These are phyloP conservation scores for Thermochaetoides dissita DNA, from an alignment of 2,329 filamentous ascomycete species.

Conservation along the genomic window DNA sequence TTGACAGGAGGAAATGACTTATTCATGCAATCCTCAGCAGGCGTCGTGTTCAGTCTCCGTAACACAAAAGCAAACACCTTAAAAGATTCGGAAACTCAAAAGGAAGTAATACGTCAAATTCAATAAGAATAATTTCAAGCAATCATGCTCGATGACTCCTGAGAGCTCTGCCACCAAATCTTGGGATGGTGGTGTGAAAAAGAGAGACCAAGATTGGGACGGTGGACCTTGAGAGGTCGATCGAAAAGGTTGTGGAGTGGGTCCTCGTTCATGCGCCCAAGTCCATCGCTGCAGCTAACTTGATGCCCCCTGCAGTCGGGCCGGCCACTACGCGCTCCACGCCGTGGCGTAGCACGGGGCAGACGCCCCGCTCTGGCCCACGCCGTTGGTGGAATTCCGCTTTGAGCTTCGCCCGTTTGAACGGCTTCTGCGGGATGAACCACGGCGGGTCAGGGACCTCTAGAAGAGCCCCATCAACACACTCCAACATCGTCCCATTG, in stretches of 20 bases:
- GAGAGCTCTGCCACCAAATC: no score
- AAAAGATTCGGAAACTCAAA: no score
- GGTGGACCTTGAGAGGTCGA: no score
- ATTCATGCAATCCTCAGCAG: no score
- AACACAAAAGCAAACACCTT: no score
- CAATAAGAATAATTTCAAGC: no score
- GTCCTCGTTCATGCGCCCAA: neutral
- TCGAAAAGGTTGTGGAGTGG: neutral
- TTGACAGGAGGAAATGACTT: no score
- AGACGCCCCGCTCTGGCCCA: neutral
- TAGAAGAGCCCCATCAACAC: neutral
- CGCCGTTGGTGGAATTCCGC: constrained; percentile 1
- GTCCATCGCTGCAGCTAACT: constrained; percentile 3
- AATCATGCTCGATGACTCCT: no score
- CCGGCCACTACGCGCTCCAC: neutral
- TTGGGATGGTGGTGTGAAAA: no score
- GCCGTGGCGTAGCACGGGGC: constrained; percentile 1
- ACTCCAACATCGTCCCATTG: neutral
- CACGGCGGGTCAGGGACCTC: neutral
- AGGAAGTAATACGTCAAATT: no score
- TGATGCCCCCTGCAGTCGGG: constrained; percentile 8
- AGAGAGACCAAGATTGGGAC: no score
- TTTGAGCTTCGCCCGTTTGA: neutral
- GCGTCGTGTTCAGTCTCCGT: no score
- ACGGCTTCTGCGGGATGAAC: neutral